These are phyloP conservation scores for Brassica nigra DNA, from an alignment of 345 rosid species.

Conservation along the genomic window DNA sequence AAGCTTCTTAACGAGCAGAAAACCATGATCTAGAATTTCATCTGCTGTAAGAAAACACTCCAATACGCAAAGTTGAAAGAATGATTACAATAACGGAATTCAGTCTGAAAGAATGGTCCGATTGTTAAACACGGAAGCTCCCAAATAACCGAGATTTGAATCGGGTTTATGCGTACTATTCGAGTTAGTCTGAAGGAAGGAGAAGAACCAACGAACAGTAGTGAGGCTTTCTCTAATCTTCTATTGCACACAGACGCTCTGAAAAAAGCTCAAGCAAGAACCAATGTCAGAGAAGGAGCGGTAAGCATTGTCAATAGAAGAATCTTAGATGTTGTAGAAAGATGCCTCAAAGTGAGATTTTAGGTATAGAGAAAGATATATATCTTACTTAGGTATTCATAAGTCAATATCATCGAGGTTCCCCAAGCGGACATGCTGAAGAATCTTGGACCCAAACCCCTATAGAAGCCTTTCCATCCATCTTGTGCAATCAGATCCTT, in stretches of 20 bases:
- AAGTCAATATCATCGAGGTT: slow-evolving; percentile 93
- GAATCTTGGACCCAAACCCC: slow-evolving; percentile 95
- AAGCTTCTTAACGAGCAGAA: slow-evolving; percentile 32
- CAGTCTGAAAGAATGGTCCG: slow-evolving; percentile 38
- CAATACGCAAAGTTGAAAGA: slow-evolving; percentile 37
- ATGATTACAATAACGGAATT: slow-evolving; percentile 40
- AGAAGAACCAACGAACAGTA: slow-evolving; percentile 18
- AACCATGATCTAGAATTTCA: slow-evolving; percentile 16
- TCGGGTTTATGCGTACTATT: slow-evolving; percentile 22
- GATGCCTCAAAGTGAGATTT: background rate
- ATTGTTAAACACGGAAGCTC: slow-evolving; percentile 30
- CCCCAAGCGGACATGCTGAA: slow-evolving; percentile 99
- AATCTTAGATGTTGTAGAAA: background rate
- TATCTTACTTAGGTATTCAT: slow-evolving; percentile 91
- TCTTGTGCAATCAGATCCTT: slow-evolving; percentile 74
- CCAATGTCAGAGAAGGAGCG: slow-evolving; percentile 6
- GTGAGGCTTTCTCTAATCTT: slow-evolving; percentile 42
- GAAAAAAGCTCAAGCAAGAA: slow-evolving; percentile 31
- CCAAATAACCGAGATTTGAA: slow-evolving; percentile 23
- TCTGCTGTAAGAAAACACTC: slow-evolving; percentile 36
- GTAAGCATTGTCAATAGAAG: background rate
- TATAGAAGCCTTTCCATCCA: slow-evolving; percentile 89
- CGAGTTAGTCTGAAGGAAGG: slow-evolving; percentile 28
- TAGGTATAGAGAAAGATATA: background rate
- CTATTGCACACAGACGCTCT: slow-evolving; percentile 85